Base-by-base conservation (phyloP, 164 flowering plant species). In the Magnolia officinalis region DNA sequence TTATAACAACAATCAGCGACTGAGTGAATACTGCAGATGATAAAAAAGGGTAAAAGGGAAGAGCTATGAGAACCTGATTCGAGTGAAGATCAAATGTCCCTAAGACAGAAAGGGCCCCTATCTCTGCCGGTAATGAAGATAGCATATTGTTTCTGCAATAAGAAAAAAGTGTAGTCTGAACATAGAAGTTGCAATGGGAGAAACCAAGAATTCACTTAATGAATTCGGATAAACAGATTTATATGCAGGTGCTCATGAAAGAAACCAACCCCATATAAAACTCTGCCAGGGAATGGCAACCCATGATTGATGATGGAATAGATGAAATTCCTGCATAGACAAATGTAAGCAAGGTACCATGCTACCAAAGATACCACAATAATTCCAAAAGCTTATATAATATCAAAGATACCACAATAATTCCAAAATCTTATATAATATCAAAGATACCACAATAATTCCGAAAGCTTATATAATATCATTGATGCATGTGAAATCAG, bases 31-130 rank as follows among this genome's bases (percentile, higher is more conserved):
- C 45, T 49, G 63, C 11, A 9, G 19, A 50, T 37, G 18, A 26
- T 31, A 23, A 67, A 69, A 31, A 2, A 23, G 45, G 6, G 45
- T 3, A 37, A 64, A 64, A 21, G 13, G 72, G 59, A 59, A 71
- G 70, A 52, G 29, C 68, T 20, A 76, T 23, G 67, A 72, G 23
- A 74, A 96, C 99, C 96, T 90, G 89, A 78, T 96, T 96, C 77
- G 97, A 94, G 84, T 89, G 98, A 80, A 96, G 96, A 90, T 96
- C 97, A 49, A 96, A 85, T 64, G 93, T 94, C 73, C 96, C 95
- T 69, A 94, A 79, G 18, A 71, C 78, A 73, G 92, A 84, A 74
- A 96, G 91, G 50, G 77, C 86, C 78, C 97, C 97, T 4, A 96
- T 79, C 82, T 90, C 97, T 24, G 83, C 79, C 63, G 99, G 97